These are phyloP conservation scores for Alectoria sarmentosa DNA, from an alignment of 495 filamentous ascomycete species.

Conservation along the genomic window DNA sequence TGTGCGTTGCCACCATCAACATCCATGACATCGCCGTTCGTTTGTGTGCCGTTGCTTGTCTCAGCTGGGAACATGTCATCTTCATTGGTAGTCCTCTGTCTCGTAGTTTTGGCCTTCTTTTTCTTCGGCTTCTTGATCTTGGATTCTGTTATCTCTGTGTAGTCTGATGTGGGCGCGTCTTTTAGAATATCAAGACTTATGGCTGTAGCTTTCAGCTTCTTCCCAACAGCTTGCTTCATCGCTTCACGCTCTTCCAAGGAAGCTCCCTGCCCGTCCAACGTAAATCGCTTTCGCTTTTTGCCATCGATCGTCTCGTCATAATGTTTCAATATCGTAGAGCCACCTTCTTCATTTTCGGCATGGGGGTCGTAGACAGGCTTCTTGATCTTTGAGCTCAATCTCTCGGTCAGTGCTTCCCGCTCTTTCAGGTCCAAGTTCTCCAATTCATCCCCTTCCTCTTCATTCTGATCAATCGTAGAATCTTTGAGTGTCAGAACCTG, in stretches of 20 bases:
- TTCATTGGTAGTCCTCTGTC: constrained; percentile 62
- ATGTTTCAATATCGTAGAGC: constrained; percentile 59
- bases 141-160: constrained; percentile 74
- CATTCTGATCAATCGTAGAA: constrained; percentile 73
- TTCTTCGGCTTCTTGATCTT: constrained; percentile 93
- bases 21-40: constrained; percentile 61
- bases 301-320: constrained; percentile 95
- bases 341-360: constrained; percentile 58
- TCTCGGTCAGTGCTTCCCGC: constrained; percentile 68
- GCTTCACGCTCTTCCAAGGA: constrained; percentile 56
- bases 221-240: constrained; percentile 48
- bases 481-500: constrained; percentile 90
- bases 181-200: constrained; percentile 69
- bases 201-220: constrained; percentile 56
- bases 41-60: constrained; percentile 33
- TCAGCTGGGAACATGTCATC: constrained; percentile 57
- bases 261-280: constrained; percentile 67
- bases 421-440: constrained; percentile 76
- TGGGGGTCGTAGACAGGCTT: constrained; percentile 84
- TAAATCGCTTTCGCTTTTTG: constrained; percentile 86
- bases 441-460: constrained; percentile 88
- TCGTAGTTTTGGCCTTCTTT: constrained; percentile 73
- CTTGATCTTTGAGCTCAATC: constrained; percentile 82
- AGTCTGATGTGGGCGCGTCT: constrained; percentile 71
- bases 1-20: constrained; percentile 50